Base-by-base conservation (phyloP, 352 stramenopile genomes). In the Nothophytophthora sp. region DNA sequence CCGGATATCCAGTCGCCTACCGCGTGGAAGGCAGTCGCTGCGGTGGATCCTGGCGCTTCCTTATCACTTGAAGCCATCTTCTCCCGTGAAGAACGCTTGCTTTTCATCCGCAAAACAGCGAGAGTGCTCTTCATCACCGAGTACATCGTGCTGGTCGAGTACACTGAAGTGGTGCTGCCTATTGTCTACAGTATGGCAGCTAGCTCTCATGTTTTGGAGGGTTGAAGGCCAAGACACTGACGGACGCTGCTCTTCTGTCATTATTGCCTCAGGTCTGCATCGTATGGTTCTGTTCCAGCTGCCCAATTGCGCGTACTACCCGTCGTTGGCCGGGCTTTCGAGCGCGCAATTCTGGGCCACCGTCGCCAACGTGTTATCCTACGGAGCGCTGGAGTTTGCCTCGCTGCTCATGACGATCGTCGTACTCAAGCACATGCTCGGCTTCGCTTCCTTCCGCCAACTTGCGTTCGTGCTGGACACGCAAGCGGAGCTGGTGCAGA, bases 111-210 rank as follows among this genome's bases (percentile, higher is more conserved):
- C n/a, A 60, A 67, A 24, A 60, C 37, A 10, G 27, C 57, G 1
- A 50, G 41, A 6, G 55, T 74, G 3, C 62, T 76, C 13, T 67
- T 68, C 24, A 67, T 71, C 13, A 65, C 54, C 1, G 69, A 83
- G 49, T 77, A 70, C 27, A 44, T 77, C 13, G 37, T 77, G 1
- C 36, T 77, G 27, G 54, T 68, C 8, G 71, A 79, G 47, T 77
- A 73, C 33, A 59, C 62, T 4, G 65, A 77, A 48, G 63, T 77
- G 8, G 49, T 68, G 18, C 30, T 82, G 25, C 59, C 71, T 23
- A 27, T 63, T 18, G 44, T 73, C 5, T 77, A 77, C 25, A 52
- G 65, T 76, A 55, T 35, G 53, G 19, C 2, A 10, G 5, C 9
- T 32, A 16, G 15, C 16, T 8, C 16, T 39, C 11, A 4, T 16